Conservation (phyloP, 2,329 filamentous ascomycete species). For the Lachnellula cervina region DNA sequence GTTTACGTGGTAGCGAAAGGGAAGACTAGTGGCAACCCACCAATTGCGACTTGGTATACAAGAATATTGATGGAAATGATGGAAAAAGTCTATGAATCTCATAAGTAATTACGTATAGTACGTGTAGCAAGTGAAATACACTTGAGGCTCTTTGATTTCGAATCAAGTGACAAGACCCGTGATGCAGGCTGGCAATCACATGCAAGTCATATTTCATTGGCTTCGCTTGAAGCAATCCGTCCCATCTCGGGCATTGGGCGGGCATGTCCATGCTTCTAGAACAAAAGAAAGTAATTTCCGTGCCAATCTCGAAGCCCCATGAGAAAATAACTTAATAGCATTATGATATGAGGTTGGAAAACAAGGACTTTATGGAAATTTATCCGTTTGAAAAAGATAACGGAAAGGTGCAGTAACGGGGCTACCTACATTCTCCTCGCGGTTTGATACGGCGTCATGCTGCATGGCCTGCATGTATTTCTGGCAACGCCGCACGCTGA, state of each 20-base stretch:
- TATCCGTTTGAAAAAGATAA: too few relatives aligned
- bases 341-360: too few relatives aligned
- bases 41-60: neutral
- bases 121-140: too few relatives aligned
- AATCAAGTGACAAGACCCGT: neutral
- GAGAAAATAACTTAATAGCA: neutral
- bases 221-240: neutral
- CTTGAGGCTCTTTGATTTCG: neutral
- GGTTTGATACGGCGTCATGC: slow-evolving; percentile 5
- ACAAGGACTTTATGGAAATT: too few relatives aligned
- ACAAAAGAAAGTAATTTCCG: slow-evolving; percentile 6
- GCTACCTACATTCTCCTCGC: neutral
- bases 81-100: too few relatives aligned
- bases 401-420: too few relatives aligned
- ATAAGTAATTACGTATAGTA: too few relatives aligned
- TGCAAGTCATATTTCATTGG: slow-evolving; percentile 11
- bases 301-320: neutral
- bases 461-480: slow-evolving; percentile 10
- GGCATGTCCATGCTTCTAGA: slow-evolving; percentile 4
- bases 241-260: neutral
- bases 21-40: neutral
- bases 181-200: slow-evolving; percentile 17
- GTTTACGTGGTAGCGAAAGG: neutral
- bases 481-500: slow-evolving; percentile 11
- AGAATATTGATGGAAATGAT: too few relatives aligned